A percentile compares a stretch with the other conserved stretches of the same genome.
Conservation (phyloP, 805 yeast genomes). For the Maudiozyma bulderi region DNA sequence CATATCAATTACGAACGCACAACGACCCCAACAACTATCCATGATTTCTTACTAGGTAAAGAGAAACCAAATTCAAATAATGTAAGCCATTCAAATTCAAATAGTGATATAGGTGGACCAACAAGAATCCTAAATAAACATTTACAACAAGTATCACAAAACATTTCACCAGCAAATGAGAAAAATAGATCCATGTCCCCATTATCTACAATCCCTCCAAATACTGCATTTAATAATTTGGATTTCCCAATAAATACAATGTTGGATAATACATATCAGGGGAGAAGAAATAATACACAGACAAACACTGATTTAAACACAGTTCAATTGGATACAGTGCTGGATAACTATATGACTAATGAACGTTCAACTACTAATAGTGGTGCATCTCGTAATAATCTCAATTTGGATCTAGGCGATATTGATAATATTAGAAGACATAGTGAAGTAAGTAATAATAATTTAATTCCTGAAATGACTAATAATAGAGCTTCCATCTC, state of each 20-base stretch:
- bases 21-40: constrained; percentile 1
- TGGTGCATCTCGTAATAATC: background rate
- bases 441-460: constrained; percentile 13
- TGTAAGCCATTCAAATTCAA: background rate
- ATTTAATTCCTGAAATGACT: constrained; percentile 2
- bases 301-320: background rate
- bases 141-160: background rate
- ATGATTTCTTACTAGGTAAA: constrained; percentile 1
- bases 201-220: background rate
- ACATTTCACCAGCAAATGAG: background rate
- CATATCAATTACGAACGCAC: background rate
- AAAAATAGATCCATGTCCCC: background rate
- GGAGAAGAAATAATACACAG: background rate
- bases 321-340: constrained; percentile 4
- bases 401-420: background rate
- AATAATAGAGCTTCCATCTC: constrained; percentile 24
- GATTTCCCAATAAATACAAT: background rate
- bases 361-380: background rate
- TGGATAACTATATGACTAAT: constrained; percentile 1
- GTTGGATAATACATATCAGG: background rate
- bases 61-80: background rate
- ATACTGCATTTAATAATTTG: background rate
- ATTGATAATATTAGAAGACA: constrained; percentile 11
- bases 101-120: background rate
- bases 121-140: background rate